Evolutionary conservation across 2,329 filamentous ascomycete species (phyloP).

Genomic region (Pezicula neosporulosa): DNA sequence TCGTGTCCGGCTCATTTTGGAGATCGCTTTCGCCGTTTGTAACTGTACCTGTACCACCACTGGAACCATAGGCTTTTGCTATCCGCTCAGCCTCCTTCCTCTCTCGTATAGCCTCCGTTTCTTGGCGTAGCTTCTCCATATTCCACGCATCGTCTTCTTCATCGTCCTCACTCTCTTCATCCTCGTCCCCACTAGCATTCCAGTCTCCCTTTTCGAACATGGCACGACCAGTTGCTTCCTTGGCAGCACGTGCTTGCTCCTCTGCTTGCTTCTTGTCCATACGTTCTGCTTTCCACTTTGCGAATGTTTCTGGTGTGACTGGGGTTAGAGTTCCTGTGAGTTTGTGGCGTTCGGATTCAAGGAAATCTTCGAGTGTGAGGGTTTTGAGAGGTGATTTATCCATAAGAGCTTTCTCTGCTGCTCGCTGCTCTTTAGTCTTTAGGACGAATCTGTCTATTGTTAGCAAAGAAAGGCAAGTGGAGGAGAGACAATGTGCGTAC

Average conservation of each 20-base stretch:
- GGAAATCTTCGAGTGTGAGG: constrained; percentile 92
- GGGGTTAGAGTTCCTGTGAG: constrained; percentile 88
- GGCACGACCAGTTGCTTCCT: constrained; percentile 91
- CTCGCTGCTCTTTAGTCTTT: constrained; percentile 96
- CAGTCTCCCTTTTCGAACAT: constrained; percentile 97
- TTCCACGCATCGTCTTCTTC: constrained; percentile 62
- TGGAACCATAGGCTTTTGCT: constrained; percentile 13
- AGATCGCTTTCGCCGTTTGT: constrained; percentile 14
- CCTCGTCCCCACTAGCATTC: constrained; percentile 60
- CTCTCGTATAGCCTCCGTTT: constrained; percentile 75
- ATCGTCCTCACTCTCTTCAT: constrained; percentile 47
- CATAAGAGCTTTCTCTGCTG: constrained; percentile 90
- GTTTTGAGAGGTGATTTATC: constrained; percentile 96
- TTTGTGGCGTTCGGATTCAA: constrained; percentile 95
- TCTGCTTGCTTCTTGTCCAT: constrained; percentile 95
- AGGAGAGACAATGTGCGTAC: constrained; percentile 49
- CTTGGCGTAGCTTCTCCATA: constrained; percentile 73
- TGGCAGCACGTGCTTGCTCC: constrained; percentile 82
- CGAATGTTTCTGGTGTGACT: constrained; percentile 88
- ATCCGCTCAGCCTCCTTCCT: constrained; percentile 75
- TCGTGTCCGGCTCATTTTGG: constrained; percentile 10
- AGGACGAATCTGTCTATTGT: constrained; percentile 70
- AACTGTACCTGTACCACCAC: constrained; percentile 4
- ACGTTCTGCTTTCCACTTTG: constrained; percentile 95
- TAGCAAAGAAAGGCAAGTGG: neutral